A percentile compares a stretch with the other conserved stretches of the same genome.
Evolutionary conservation across 106 monocot species (phyloP).

Genomic region (Posidonia australis): DNA sequence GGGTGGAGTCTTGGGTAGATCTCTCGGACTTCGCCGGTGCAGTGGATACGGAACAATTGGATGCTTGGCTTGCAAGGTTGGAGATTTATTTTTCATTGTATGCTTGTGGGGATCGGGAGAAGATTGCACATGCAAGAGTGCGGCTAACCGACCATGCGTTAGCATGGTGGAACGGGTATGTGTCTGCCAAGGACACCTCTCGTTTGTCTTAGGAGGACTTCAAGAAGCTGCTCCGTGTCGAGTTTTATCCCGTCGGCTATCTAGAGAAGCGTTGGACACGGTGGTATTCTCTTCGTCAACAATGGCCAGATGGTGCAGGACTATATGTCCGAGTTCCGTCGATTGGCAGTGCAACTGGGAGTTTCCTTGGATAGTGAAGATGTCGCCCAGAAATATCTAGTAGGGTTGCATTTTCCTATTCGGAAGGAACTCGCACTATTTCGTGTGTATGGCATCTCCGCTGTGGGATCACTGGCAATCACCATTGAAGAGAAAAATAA

Average conservation of each 20-base stretch:
- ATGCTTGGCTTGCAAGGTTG: slow-evolving; percentile 1
- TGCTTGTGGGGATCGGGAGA: background rate
- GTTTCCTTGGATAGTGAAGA: background rate
- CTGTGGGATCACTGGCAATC: too few relatives aligned
- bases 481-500: too few relatives aligned
- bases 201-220: background rate
- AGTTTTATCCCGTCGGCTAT: slow-evolving; percentile 4
- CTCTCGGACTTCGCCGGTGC: background rate
- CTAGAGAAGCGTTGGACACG: background rate
- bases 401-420: background rate
- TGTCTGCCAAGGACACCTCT: background rate
- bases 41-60: background rate
- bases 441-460: too few relatives aligned
- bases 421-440: too few relatives aligned
- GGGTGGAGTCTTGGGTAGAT: slow-evolving; percentile 1
- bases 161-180: background rate
- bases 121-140: background rate
- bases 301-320: background rate
- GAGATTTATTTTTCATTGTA: background rate
- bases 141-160: background rate
- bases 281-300: slow-evolving; percentile 1
- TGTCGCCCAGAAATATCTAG: background rate
- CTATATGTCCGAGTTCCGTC: background rate
- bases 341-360: background rate
- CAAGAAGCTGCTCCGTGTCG: background rate